phyloP scores from a whole-genome alignment of 108 stramenopile species.

The Discostella stelligeroides region DNA sequence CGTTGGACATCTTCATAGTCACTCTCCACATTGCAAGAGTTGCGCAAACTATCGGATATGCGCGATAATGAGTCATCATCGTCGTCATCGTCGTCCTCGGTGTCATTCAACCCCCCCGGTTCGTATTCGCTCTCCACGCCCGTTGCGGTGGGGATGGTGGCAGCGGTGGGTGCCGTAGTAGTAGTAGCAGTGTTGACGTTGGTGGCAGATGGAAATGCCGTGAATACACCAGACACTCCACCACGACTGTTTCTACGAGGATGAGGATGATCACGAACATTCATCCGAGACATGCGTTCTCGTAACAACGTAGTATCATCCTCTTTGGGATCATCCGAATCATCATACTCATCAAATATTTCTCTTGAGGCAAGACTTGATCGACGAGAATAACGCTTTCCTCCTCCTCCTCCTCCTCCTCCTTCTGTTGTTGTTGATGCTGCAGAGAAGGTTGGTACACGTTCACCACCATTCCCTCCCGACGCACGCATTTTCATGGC shows the following conservation, averaged over 20 bases:
- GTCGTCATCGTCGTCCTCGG: slow-evolving; percentile 24
- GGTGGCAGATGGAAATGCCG: neutral
- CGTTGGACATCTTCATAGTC: neutral
- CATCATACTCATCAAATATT: neutral
- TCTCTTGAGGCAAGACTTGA: neutral
- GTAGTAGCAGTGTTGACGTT: too few species aligned
- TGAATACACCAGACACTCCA: neutral
- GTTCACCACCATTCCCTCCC: too few species aligned
- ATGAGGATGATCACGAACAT: neutral
- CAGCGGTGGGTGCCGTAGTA: too few species aligned
- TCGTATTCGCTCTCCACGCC: slow-evolving; percentile 8
- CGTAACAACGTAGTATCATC: neutral
- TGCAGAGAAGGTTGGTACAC: too few species aligned
- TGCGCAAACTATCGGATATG: neutral
- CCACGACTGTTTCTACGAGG: neutral
- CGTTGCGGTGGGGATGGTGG: neutral
- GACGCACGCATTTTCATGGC: neutral
- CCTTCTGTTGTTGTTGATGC: too few species aligned
- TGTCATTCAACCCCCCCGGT: neutral
- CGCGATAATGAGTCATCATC: slow-evolving; percentile 8
- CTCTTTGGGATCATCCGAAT: neutral
- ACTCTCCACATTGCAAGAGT: slow-evolving; percentile 2
- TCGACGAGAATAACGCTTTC: neutral
- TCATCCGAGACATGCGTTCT: slow-evolving; percentile 24
- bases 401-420: slow-evolving; percentile 1